Evolutionary conservation across 2,329 filamentous ascomycete species (phyloP), one percentile per base, ranked within the genome.

Genomic region (Penicillium thymicola): DNA sequence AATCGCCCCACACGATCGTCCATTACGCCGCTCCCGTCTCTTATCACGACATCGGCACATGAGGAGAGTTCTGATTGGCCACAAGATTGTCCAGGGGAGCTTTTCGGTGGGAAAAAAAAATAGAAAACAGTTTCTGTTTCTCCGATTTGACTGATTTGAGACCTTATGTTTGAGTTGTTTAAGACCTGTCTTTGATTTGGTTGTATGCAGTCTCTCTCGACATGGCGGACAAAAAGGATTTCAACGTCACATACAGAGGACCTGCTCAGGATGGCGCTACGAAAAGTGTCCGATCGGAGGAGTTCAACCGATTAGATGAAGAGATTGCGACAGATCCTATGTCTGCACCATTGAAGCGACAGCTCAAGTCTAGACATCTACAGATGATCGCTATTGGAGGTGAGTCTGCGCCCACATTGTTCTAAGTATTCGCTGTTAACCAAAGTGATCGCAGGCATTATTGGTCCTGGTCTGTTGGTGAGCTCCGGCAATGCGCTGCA

Each of bases 391-490:
- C 84, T 48, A 73, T 75, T 60, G 74, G 73, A 48, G 72, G 72
- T 67, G 89, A 89, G 44, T 90, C 86, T 16, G 92, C 23, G 14
- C 16, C 28, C 41, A 4, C 18, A 23, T 41, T 48, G 2, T 2
- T 30, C 49, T 28, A 8, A 21, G 7, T 7, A n/a, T 8, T 38
- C 2, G 23, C 1, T 37, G 16, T 28, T 41, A 46, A 51, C 14
- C 6, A 25, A 13, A 27, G 9, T 55, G 5, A 18, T 30, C 4
- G 5, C 75, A 66, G 80, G 81, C 11, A 83, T 82, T 57, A 83
- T 83, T 58, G 89, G 89, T 0, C 87, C 89, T 4, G 89, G 89
- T 23, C 76, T 92, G 40, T 80, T 92, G 3, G 85, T 91, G 52
- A 89, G 88, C 16, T 82, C 86, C 2, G 89, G 89, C 36, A 84